phyloP scores from a whole-genome alignment of 192 early-diverging fungal species.

The Rhizoclosmatium globosum region DNA sequence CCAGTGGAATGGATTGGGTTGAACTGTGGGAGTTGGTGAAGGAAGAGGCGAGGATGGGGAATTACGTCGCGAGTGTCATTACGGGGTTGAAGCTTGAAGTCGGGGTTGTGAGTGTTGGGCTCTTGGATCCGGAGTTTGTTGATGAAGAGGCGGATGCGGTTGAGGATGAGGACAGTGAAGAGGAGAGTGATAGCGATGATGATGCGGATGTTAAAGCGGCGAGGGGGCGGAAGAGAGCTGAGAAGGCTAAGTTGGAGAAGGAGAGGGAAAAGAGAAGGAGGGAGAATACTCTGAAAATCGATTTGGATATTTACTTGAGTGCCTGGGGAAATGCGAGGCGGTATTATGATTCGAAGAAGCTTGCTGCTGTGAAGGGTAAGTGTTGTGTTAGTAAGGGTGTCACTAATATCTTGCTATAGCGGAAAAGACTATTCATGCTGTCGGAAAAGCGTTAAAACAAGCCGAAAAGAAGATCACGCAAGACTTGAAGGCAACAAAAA shows the following conservation, averaged over 20 bases:
- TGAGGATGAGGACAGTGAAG: conserved; percentile 57
- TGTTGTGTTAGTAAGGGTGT: background rate
- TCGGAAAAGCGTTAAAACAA: conserved; percentile 85
- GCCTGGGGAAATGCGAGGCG: conserved; percentile 90
- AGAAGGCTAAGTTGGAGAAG: conserved; percentile 43
- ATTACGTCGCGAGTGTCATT: no score
- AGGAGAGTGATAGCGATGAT: conserved; percentile 39
- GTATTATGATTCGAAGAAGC: conserved; percentile 87
- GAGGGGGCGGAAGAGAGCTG: conserved; percentile 51
- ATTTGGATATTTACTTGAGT: conserved; percentile 87
- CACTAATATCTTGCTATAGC: background rate
- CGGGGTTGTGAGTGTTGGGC: no score
- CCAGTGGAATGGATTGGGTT: conserved; percentile 95
- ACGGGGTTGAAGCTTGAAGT: no score
- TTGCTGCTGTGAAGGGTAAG: conserved; percentile 77
- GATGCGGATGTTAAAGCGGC: conserved; percentile 41
- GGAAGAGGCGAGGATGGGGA: no score
- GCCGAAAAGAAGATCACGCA: conserved; percentile 90
- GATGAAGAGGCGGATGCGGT: conserved; percentile 79
- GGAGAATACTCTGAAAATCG: conserved; percentile 58
- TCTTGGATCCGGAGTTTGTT: conserved; percentile 88
- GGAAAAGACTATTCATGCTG: conserved; percentile 86
- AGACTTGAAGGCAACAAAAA: conserved; percentile 76
- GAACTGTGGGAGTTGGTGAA: no score
- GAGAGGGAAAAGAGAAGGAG: conserved; percentile 28